Base-by-base conservation (phyloP, 75 land plant species). In the Azolla pinnata region DNA sequence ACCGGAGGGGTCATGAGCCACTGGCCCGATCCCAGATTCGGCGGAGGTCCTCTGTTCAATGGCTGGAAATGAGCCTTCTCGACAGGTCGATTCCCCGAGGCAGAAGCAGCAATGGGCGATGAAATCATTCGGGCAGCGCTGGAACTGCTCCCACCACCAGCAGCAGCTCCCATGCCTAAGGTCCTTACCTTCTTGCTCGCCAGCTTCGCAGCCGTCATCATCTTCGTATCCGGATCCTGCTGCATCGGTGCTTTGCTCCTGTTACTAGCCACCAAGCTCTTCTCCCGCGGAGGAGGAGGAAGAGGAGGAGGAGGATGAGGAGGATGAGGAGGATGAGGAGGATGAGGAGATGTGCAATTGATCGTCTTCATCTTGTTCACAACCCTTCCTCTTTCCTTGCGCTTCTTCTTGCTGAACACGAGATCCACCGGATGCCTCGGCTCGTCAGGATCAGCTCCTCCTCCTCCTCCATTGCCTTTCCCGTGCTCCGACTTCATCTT, bases 1-100 rank as follows among this genome's bases (percentile, higher is more conserved):
- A 87, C 88, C 62, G 93, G 95, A n/a, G n/a, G n/a, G n/a, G n/a
- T n/a, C 42, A 68, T 82, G 17, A 84, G 81, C 93, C 86, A 84
- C 55, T 82, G 68, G n/a, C n/a, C n/a, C n/a, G n/a, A n/a, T n/a
- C n/a, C n/a, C n/a, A n/a, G n/a, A n/a, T n/a, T n/a, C n/a, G 67
- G 65, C 35, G 73, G 69, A 46, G 62, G 34, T 24, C 74, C 74
- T 30, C 83, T 63, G 18, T 60, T n/a, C n/a, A n/a, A n/a, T n/a
- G n/a, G n/a, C n/a, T 56, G 48, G 53, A 66, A 64, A 40, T 68
- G 69, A 23, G 30, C 51, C 46, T 59, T 66, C 30, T 53, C 62
- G 32, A 71, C 73, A 38, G 54, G 56, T 46, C n/a, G n/a, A n/a
- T n/a, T n/a, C n/a, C n/a, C n/a, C n/a, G n/a, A n/a, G n/a, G n/a